phyloP scores from a whole-genome alignment of 768 basidiomycete species.

The Dioszegia aurantiaca region DNA sequence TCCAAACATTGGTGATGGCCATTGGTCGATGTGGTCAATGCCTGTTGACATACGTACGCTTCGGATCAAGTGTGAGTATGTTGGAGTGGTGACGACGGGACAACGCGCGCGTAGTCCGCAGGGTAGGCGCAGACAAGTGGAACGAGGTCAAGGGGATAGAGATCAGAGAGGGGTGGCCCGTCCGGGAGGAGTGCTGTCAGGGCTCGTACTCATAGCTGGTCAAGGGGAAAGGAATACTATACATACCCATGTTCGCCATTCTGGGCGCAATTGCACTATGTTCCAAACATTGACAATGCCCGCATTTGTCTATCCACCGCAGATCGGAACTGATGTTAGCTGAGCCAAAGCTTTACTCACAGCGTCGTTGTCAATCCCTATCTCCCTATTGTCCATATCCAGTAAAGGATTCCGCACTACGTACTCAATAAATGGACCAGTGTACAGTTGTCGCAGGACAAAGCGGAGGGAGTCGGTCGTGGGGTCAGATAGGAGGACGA shows the following conservation, averaged over 20 bases:
- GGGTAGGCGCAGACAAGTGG: too few relatives aligned
- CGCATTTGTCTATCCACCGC: constrained; percentile 52
- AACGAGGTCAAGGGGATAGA: too few relatives aligned
- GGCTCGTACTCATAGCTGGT: too few relatives aligned
- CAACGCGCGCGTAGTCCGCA: too few relatives aligned
- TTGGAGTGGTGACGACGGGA: too few relatives aligned
- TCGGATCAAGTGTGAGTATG: too few relatives aligned
- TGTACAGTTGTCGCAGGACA: constrained; percentile 80
- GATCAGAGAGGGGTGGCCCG: too few relatives aligned
- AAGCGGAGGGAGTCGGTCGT: constrained; percentile 75
- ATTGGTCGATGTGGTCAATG: too few relatives aligned
- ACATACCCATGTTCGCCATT: not conserved
- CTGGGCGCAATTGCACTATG: constrained; percentile 16
- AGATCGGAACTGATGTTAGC: constrained; percentile 40
- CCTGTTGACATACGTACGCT: too few relatives aligned
- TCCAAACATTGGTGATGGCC: too few relatives aligned
- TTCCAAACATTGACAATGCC: constrained; percentile 47
- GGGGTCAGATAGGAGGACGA: constrained; percentile 89
- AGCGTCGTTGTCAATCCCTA: constrained; percentile 89
- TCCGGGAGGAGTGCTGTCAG: too few relatives aligned
- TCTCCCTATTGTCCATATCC: constrained; percentile 73
- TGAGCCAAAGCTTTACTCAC: constrained; percentile 24
- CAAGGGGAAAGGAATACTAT: constrained; percentile 4
- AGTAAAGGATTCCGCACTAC: constrained; percentile 89
- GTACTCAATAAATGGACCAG: constrained; percentile 89